Evolutionary conservation across 345 rosid species (phyloP).

Genomic region (Hirschfeldia incana): DNA sequence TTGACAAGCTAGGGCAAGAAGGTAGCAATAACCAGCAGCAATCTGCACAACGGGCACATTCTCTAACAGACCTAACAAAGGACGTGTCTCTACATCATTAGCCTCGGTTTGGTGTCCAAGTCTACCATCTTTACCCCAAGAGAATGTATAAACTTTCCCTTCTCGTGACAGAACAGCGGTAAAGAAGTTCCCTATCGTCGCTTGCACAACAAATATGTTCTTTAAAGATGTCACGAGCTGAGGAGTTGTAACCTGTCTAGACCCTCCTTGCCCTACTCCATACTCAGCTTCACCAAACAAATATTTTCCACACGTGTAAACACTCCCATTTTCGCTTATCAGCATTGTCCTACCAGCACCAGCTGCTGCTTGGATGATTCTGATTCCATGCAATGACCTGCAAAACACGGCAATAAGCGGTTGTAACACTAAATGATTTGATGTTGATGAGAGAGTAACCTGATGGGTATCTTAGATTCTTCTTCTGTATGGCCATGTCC

Average conservation of each 20-base stretch:
- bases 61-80: conserved; percentile 87
- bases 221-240: conserved; percentile 78
- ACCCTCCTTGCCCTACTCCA: conserved; percentile 52
- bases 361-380: conserved; percentile 93
- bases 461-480: conserved; percentile 78
- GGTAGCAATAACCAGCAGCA: conserved; percentile 96
- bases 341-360: conserved; percentile 99
- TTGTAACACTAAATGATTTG: too few relatives aligned
- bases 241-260: conserved; percentile 64
- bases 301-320: conserved; percentile 90
- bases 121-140: conserved; percentile 78
- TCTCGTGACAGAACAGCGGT: conserved; percentile 92
- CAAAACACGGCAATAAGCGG: conserved; percentile 43
- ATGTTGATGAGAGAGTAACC: conserved; percentile 45
- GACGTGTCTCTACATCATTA: conserved; percentile 73
- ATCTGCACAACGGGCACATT: conserved; percentile 88
- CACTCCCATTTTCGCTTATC: conserved; percentile 82
- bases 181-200: conserved; percentile 89
- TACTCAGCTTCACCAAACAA: conserved; percentile 85
- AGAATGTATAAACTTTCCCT: conserved; percentile 91
- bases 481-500: conserved; percentile 82
- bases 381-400: conserved; percentile 92
- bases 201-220: conserved; percentile 89
- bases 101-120: conserved; percentile 90
- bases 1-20: conserved; percentile 93